phyloP scores from a whole-genome alignment of 257 asterid genomes.

The Solanum sitiens region DNA sequence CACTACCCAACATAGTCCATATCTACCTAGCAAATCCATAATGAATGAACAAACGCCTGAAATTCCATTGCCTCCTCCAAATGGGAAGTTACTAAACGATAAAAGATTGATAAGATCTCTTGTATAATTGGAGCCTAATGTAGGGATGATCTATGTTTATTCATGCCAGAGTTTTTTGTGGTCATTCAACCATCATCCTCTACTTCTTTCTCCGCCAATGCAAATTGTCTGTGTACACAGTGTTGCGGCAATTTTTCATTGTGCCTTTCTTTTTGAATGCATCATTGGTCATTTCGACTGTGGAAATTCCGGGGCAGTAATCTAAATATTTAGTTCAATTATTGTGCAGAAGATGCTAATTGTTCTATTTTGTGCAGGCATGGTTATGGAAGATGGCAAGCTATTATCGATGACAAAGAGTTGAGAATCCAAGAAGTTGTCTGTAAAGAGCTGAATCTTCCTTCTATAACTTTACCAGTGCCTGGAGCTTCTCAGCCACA shows the following conservation, averaged over 20 bases:
- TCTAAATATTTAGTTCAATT: neutral
- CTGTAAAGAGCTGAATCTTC: slow-evolving; percentile 84
- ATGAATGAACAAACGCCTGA: neutral
- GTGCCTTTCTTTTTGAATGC: neutral
- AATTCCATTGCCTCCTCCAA: neutral
- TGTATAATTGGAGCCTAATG: neutral
- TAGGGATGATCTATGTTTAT: neutral
- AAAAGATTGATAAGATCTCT: neutral
- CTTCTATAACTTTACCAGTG: slow-evolving; percentile 40
- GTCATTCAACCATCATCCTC: neutral
- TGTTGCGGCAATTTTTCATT: neutral
- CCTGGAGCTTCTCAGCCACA: slow-evolving; percentile 56
- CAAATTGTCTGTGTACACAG: neutral
- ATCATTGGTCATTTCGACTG: neutral
- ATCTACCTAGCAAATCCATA: neutral
- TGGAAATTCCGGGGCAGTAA: neutral
- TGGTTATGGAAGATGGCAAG: slow-evolving; percentile 99
- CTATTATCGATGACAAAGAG: slow-evolving; percentile 88
- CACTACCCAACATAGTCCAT: neutral
- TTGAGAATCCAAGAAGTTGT: slow-evolving; percentile 76
- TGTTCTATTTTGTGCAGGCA: slow-evolving; percentile 43
- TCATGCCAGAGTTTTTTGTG: neutral
- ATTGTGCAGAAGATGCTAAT: neutral
- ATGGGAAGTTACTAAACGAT: neutral
- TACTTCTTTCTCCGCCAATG: neutral